These are phyloP conservation scores for Russula lepida DNA, from an alignment of 768 basidiomycete species.

Conservation along the genomic window DNA sequence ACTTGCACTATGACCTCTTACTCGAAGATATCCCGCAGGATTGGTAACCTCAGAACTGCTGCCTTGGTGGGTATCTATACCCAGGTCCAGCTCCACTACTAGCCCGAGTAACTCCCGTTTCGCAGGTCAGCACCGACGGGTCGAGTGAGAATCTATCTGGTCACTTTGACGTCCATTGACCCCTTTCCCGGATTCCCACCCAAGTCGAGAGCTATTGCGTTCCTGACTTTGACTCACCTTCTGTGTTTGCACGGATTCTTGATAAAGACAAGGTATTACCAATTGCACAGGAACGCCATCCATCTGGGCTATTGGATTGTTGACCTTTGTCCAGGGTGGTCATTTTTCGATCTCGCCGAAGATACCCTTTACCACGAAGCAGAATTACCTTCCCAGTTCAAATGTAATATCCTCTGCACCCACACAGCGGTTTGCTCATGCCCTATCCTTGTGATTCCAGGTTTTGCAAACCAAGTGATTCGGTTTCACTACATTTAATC, in stretches of 20 bases:
- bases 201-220: conserved; percentile 88
- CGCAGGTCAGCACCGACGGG: conserved; percentile 66
- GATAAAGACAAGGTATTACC: conserved; percentile 62
- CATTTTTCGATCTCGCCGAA: conserved; percentile 85
- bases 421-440: background rate
- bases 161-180: background rate
- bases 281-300: background rate
- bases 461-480: conserved; percentile 75
- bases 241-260: conserved; percentile 81
- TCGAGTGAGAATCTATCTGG: conserved; percentile 41
- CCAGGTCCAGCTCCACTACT: background rate
- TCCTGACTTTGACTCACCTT: conserved; percentile 90
- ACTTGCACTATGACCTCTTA: background rate
- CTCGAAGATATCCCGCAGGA: conserved; percentile 36
- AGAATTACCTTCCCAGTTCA: conserved; percentile 75
- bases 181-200: background rate
- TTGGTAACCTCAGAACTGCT: conserved; percentile 78
- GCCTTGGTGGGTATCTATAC: conserved; percentile 43
- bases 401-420: conserved; percentile 41
- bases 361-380: conserved; percentile 62
- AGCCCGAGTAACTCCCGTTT: conserved; percentile 3
- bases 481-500: background rate
- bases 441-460: conserved; percentile 30
- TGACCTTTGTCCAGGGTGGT: conserved; percentile 48
- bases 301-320: background rate